Percentiles rank a stretch among this genome's conserved stretches.
These are phyloP conservation scores for Pseudocercospora eumusae DNA, from an alignment of 2,329 filamentous ascomycete species.

Conservation along the genomic window DNA sequence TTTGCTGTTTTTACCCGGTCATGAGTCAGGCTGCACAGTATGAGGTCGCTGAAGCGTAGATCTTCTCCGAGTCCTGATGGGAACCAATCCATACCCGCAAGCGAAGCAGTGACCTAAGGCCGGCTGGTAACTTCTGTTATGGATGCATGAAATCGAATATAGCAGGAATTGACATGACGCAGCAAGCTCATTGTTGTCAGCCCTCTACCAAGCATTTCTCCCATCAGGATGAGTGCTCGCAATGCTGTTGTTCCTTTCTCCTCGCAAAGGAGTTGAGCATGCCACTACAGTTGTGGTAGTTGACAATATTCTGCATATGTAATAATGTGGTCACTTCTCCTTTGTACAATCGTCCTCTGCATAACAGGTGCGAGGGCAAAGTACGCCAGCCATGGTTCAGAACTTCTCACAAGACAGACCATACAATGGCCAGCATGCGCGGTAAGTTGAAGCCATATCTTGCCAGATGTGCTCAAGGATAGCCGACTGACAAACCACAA, in stretches of 20 bases:
- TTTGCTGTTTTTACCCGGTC: background rate
- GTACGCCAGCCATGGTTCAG: background rate
- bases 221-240: background rate
- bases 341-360: background rate
- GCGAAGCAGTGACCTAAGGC: background rate
- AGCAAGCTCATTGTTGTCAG: background rate
- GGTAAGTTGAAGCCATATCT: background rate
- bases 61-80: background rate
- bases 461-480: background rate
- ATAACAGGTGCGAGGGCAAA: background rate
- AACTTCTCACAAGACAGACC: background rate
- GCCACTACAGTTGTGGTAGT: background rate
- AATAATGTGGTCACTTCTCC: background rate
- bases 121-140: slow-evolving; percentile 5
- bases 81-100: background rate
- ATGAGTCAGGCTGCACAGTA: background rate
- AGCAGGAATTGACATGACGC: slow-evolving; percentile 1
- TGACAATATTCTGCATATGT: background rate
- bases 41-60: background rate
- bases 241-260: background rate
- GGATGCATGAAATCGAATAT: slow-evolving; percentile 8
- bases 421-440: slow-evolving; percentile 11
- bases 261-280: background rate
- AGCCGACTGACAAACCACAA: background rate
- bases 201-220: background rate